These are phyloP conservation scores for Trichoderma arundinaceum DNA, from an alignment of 2,329 filamentous ascomycete species.

Conservation along the genomic window DNA sequence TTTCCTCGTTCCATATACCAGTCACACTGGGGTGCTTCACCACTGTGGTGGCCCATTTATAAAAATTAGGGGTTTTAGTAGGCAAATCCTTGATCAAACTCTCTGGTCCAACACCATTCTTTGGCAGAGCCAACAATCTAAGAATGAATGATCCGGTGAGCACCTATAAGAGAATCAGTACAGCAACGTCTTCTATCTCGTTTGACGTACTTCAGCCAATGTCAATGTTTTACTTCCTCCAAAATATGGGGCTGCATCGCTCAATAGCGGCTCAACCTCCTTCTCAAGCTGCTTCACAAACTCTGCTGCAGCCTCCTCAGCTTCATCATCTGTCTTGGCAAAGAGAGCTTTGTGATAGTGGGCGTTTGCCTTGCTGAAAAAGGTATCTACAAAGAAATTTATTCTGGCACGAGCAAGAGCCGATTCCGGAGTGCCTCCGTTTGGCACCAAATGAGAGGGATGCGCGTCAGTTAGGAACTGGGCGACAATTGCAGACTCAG, in stretches of 20 bases:
- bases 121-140: slow-evolving; percentile 60
- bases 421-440: slow-evolving; percentile 55
- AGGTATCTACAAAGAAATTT: slow-evolving; percentile 75
- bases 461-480: slow-evolving; percentile 73
- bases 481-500: slow-evolving; percentile 74
- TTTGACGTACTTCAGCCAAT: slow-evolving; percentile 68
- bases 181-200: background rate
- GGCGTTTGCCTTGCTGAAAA: slow-evolving; percentile 63
- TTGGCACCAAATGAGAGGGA: slow-evolving; percentile 69
- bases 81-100: slow-evolving; percentile 54
- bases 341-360: slow-evolving; percentile 54
- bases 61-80: slow-evolving; percentile 67
- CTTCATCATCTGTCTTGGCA: slow-evolving; percentile 56
- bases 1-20: slow-evolving; percentile 62
- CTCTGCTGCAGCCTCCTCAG: slow-evolving; percentile 54
- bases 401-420: slow-evolving; percentile 69
- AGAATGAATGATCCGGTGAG: slow-evolving; percentile 71
- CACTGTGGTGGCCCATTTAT: slow-evolving; percentile 68
- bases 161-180: slow-evolving; percentile 50
- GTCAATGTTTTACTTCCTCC: slow-evolving; percentile 69
- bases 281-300: slow-evolving; percentile 64
- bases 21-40: slow-evolving; percentile 69
- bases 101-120: slow-evolving; percentile 59
- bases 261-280: slow-evolving; percentile 75
- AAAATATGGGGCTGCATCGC: slow-evolving; percentile 64